Percentiles rank a stretch among this genome's conserved stretches.
Conservation (phyloP, 169 alveolate genomes). For the Plasmodium gonderi region DNA sequence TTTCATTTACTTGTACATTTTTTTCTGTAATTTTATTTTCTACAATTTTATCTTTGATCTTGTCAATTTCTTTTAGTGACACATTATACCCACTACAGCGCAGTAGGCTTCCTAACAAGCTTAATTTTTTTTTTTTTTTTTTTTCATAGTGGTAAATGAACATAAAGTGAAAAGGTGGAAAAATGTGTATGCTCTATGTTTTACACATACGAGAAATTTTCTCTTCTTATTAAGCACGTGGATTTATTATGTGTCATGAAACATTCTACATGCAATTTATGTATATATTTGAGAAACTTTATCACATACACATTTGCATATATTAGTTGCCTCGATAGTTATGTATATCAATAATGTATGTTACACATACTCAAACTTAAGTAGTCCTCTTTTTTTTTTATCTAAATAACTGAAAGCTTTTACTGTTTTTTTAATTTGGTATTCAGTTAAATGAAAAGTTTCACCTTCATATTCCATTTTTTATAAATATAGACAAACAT, state of each 20-base stretch:
- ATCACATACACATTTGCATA: background rate
- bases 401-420: constrained; percentile 70
- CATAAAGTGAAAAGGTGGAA: no score
- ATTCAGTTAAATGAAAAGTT: constrained; percentile 67
- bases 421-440: constrained; percentile 63
- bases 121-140: no score
- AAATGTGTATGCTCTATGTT: background rate
- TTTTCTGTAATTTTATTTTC: constrained; percentile 33
- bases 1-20: constrained; percentile 8
- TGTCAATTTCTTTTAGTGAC: constrained; percentile 65
- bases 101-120: constrained; percentile 54
- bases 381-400: constrained; percentile 60
- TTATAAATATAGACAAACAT: background rate
- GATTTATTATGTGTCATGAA: no score
- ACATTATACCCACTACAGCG: constrained; percentile 71
- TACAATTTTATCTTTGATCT: constrained; percentile 38
- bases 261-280: no score
- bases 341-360: background rate
- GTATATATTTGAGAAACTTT: background rate
- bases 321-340: background rate
- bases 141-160: no score
- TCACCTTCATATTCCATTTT: constrained; percentile 74
- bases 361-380: constrained; percentile 31
- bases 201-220: background rate
- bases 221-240: background rate